Base-by-base conservation (phyloP, 495 filamentous ascomycete species). In the Aspergillus bertholletiae region DNA sequence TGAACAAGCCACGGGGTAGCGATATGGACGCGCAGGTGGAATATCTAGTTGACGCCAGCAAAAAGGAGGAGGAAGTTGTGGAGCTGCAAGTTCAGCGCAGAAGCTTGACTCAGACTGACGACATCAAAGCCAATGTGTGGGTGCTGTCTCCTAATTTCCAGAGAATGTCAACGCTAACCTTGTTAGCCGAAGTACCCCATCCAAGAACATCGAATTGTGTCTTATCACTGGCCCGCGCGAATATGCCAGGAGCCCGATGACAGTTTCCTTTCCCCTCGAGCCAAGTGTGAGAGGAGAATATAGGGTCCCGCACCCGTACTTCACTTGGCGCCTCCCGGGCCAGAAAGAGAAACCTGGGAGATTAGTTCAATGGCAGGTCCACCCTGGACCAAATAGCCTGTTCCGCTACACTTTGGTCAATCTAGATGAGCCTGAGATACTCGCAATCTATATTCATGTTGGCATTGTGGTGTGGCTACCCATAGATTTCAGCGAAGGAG, bases 401-500 rank as follows among this genome's bases (percentile, higher is more conserved):
- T 52, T 28, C 17, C 37, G 49, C 2, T 52, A 52, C 22, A 28
- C 26, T 11, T 18, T 52, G 3, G 23, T 32, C n/a, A 37, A 44
- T 18, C 15, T 51, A 2, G 15, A 15, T 9, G 46, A 32, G 17
- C 46, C 46, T 6, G 22, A 22, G 4, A 23, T 43, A 17, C 35
- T 51, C 1, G 49, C 49, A 8, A 51, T 51, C 21, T 43, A 43
- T 26, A 15, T 40, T 20, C 35, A 51, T n/a, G 26, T 51, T 8
- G 34, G 49, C 4, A 27, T 51, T 20, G 49, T 51, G 5, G 48
- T 51, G 12, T 51, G 49, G 34, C 12, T 51, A n/a, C 49, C 49
- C 2, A 26, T 23, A 6, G 49, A 51, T 4, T 41, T 40, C 49
- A 51, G 35, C 13, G 21, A 51, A 22, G 49, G 49, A 11, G 34